Evolutionary conservation across 2,329 filamentous ascomycete species (phyloP).

Genomic region (Ophiostoma tasmaniense): DNA sequence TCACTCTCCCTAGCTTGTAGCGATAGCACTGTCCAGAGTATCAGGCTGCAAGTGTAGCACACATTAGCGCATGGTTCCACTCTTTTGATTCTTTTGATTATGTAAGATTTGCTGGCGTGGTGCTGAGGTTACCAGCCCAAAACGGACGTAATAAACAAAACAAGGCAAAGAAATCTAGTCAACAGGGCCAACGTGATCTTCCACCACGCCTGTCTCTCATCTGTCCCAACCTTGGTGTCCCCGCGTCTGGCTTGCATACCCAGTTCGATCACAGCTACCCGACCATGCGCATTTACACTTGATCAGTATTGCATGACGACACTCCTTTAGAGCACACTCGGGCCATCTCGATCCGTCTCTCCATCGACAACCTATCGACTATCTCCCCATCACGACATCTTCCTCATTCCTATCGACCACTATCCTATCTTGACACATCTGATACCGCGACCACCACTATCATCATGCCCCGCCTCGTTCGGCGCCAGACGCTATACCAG

Average conservation of each 20-base stretch:
- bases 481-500: constrained; percentile 68
- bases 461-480: constrained; percentile 64
- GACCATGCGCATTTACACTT: background rate
- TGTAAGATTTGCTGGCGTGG: background rate
- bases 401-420: background rate
- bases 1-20: background rate
- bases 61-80: background rate
- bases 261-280: background rate
- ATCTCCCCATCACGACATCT: background rate
- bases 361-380: background rate
- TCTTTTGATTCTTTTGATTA: constrained; percentile 5
- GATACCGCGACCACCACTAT: background rate
- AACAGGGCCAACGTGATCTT: background rate
- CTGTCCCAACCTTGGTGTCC: background rate
- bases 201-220: background rate
- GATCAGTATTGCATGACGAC: background rate
- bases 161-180: background rate
- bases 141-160: background rate
- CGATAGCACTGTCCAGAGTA: background rate
- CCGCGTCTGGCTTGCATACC: background rate
- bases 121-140: constrained; percentile 5
- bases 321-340: background rate
- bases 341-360: background rate
- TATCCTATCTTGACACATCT: background rate
- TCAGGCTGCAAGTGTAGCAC: background rate